These are phyloP conservation scores for Selenicereus undatus DNA, from an alignment of 148 eudicot species.

Conservation along the genomic window DNA sequence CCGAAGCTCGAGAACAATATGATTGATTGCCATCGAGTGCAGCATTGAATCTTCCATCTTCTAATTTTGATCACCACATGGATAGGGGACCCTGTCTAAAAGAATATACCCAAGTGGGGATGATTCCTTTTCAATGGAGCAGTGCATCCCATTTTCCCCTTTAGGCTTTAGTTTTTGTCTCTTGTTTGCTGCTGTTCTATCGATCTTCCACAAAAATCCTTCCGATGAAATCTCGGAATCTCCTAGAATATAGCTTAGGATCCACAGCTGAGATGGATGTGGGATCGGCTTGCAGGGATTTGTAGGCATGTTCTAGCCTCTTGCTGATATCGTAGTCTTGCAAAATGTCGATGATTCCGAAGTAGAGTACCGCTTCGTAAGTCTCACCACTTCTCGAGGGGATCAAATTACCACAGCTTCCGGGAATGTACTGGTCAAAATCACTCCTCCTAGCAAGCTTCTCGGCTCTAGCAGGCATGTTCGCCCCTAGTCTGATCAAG, in stretches of 20 bases:
- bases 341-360: slow-evolving; percentile 84
- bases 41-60: slow-evolving; percentile 1
- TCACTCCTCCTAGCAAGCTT: slow-evolving; percentile 63
- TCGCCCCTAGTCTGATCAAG: slow-evolving; percentile 76
- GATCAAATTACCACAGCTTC: slow-evolving; percentile 41
- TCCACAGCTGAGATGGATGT: slow-evolving; percentile 90
- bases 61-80: slow-evolving; percentile 17
- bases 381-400: slow-evolving; percentile 53
- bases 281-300: slow-evolving; percentile 87
- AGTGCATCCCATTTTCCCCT: slow-evolving; percentile 2
- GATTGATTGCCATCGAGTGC: slow-evolving; percentile 16
- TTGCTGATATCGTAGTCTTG: slow-evolving; percentile 93
- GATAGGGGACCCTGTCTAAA: slow-evolving; percentile 16
- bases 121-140: slow-evolving; percentile 25
- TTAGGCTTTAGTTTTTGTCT: neutral
- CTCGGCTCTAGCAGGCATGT: slow-evolving; percentile 95
- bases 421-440: slow-evolving; percentile 64
- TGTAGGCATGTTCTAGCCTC: slow-evolving; percentile 90
- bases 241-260: slow-evolving; percentile 86
- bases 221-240: slow-evolving; percentile 80
- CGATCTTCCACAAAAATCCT: slow-evolving; percentile 79
- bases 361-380: slow-evolving; percentile 76
- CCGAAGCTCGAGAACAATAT: neutral
- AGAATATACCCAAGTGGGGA: neutral
- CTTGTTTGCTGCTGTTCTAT: slow-evolving; percentile 13